Base-by-base conservation (phyloP, 2,329 filamentous ascomycete genomes). In the Furcasterigmium sp. region DNA sequence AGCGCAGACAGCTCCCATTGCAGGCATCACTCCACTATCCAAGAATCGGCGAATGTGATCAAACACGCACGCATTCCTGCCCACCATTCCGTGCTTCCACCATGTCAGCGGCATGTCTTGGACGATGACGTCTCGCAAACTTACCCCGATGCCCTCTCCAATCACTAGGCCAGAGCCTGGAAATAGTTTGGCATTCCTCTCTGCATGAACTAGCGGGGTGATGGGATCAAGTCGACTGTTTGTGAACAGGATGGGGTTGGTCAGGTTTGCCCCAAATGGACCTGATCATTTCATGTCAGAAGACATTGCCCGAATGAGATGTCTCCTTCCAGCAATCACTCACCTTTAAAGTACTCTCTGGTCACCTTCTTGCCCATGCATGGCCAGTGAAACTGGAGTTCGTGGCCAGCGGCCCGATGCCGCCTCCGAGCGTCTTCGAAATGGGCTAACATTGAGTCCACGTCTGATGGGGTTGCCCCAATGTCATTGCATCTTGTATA, bases 141-240 rank as follows among this genome's bases (percentile, higher is more conserved):
- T 57, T 60, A 72, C 71, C 3, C 73, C 73, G 29, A 69, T 75
- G 2, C 68, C 67, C 39, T 75, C 68, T 50, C 73, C 70, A n/a
- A 68, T 60, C 17, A 77, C 53, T 11, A 77, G 57, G 1, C 65
- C 62, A 0, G 71, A 73, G 18, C 61, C 64, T 1, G 61, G 61
- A 42, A 75, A 76, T 1, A 62, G 57, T 3, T 53, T 56, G 8
- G 57, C 65, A 56, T 69, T 68, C 41, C 64, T 68, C 20, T 58
- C 42, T 5, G 71, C 69, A 45, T 66, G 69, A 9, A 63, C 51
- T 5, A 67, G 50, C n/a, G 71, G 71, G 21, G 70, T 73, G n/a
- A 73, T 63, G 25, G 71, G 72, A 47, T 74, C 71, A n/a, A 63
- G 63, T 3, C 29, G 29, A 19, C 57, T 48, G 46, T 70, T 70